Base-by-base conservation (phyloP, 2,329 filamentous ascomycete species). In the Colletotrichum lupini region DNA sequence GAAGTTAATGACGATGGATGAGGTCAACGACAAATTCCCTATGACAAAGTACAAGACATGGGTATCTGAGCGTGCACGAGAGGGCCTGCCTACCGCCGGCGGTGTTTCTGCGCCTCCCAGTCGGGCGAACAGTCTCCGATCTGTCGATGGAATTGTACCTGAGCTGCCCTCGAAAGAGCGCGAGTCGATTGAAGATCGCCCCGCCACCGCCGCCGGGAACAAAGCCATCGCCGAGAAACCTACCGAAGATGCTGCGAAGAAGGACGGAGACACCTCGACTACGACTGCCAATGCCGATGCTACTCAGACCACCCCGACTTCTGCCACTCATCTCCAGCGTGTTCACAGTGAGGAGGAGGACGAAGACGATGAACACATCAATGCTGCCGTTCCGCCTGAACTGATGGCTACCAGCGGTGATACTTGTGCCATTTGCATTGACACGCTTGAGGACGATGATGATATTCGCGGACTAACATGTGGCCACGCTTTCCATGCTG, bases 1-100 rank as follows among this genome's bases (percentile, higher is more conserved):
- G 91, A 99, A 98, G 83, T 84, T 99, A 77, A 98, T 99, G 97
- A 94, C 94, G 2, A 98, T 98, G 92, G 97, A 99, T 75, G 97
- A 99, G 84, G 97, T 99, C 75, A 98, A 99, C 81, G 95, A 97
- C 77, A 94, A 97, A 77, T 99, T 99, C 79, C 96, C 97, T 0
- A 91, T 98, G 85, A 92, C 92, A 77, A 98, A 98, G 83, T 99
- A 99, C 89, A 98, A 99, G 86, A 91, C 89, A 65, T 99, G 97
- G 96, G 93, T 97, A 72, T 92, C 94, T 7, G 91, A 91, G 68
- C 92, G 96, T 72, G 95, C 95, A 69, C 91, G 92, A 71, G 91
- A 97, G 81, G 97, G 96, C 8, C 85, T 98, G 59, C 92, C 96
- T 4, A 93, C 95, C 11, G 90, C 91, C 67, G 97, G 96, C 67